phyloP scores from a whole-genome alignment of 441 rosid genomes.

The Gossypium schwendimanii region DNA sequence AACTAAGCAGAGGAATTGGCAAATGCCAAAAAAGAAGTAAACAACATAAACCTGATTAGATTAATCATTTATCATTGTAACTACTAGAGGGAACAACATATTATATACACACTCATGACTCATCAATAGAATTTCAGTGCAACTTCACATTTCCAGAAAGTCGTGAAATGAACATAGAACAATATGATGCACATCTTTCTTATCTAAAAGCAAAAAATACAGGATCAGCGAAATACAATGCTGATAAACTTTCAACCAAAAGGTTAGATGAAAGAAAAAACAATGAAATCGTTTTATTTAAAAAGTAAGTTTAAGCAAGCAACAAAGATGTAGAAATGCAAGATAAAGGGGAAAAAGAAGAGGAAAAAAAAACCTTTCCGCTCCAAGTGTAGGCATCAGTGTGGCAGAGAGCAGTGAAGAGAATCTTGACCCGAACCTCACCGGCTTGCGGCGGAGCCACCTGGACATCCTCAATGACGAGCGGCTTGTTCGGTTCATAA shows the following conservation, averaged over 20 bases:
- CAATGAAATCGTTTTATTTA: not conserved
- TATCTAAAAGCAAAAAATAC: not conserved
- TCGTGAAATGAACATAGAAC: not conserved
- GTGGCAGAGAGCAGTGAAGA: conserved; percentile 85
- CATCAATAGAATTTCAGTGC: not conserved
- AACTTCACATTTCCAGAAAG: not conserved
- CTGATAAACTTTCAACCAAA: not conserved
- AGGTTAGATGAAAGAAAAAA: not conserved
- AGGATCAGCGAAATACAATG: not conserved
- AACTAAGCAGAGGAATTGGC: not conserved
- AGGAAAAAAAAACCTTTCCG: conserved; percentile 62
- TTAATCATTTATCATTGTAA: not conserved
- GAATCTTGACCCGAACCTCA: conserved; percentile 82
- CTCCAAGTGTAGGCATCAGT: conserved; percentile 99
- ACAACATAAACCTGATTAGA: not conserved
- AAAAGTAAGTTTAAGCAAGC: not conserved
- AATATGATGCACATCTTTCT: not conserved
- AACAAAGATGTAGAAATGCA: not conserved
- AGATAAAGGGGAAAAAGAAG: not conserved
- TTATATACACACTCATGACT: not conserved
- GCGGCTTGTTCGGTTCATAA: conserved; percentile 80
- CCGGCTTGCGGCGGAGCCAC: conserved; percentile 89
- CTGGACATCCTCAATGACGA: conserved; percentile 75
- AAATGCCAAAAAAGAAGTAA: not conserved
- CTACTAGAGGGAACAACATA: not conserved